These are phyloP conservation scores for Penstemon barbatus DNA, from an alignment of 257 asterid species.

Conservation along the genomic window DNA sequence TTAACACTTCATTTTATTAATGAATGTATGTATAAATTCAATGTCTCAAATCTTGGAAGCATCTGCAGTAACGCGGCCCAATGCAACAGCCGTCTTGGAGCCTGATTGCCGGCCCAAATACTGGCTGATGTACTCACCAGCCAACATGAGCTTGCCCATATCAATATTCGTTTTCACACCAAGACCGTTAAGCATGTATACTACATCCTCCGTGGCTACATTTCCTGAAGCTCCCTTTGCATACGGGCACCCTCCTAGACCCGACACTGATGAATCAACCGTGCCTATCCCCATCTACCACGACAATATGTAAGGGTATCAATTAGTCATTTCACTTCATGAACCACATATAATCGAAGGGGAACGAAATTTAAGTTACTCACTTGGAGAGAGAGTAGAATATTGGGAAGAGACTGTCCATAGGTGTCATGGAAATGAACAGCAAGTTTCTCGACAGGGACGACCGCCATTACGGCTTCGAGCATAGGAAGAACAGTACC, in stretches of 20 bases:
- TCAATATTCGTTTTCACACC: constrained; percentile 71
- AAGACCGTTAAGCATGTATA: constrained; percentile 83
- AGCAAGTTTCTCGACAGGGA: constrained; percentile 82
- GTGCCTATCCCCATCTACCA: constrained; percentile 89
- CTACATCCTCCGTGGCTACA: constrained; percentile 90
- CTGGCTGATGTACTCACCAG: constrained; percentile 72
- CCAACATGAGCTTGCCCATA: constrained; percentile 62
- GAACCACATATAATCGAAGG: background rate
- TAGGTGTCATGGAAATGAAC: constrained; percentile 95
- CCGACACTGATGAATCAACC: constrained; percentile 83
- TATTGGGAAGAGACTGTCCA: constrained; percentile 90
- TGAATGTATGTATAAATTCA: background rate
- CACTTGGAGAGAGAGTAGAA: constrained; percentile 85
- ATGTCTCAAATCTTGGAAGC: constrained; percentile 43
- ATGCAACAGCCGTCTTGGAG: constrained; percentile 84
- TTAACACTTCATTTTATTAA: background rate
- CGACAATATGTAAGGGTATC: constrained; percentile 1
- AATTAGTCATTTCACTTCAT: background rate
- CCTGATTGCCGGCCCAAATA: constrained; percentile 66
- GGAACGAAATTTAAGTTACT: constrained; percentile 30
- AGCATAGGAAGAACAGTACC: constrained; percentile 93
- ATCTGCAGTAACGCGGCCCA: constrained; percentile 44
- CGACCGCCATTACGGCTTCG: constrained; percentile 84
- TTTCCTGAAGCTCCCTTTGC: constrained; percentile 95
- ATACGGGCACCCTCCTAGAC: constrained; percentile 92